A percentile compares a stretch with the other conserved stretches of the same genome.
These are phyloP conservation scores for Meira nashicola DNA, from an alignment of 1,284 basidiomycete genomes.

Conservation along the genomic window DNA sequence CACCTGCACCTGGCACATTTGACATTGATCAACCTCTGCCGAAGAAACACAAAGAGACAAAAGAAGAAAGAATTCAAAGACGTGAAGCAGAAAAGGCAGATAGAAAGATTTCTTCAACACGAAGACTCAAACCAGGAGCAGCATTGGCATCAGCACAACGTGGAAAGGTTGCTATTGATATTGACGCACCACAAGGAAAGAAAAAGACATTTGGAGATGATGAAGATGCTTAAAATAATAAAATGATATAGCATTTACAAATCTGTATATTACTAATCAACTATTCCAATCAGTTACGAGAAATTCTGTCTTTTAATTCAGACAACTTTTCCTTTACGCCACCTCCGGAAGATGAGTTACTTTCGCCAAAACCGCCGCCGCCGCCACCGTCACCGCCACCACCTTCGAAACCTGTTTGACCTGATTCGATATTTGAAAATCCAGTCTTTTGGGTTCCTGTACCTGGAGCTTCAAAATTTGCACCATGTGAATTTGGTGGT, in stretches of 20 bases:
- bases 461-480: neutral
- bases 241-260: neutral
- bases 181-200: conserved; percentile 62
- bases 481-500: neutral
- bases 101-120: conserved; percentile 10
- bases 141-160: conserved; percentile 82
- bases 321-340: neutral
- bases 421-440: neutral
- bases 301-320: neutral
- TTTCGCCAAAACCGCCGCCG: no score
- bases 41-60: conserved; percentile 35
- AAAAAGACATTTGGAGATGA: conserved; percentile 62
- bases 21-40: conserved; percentile 28
- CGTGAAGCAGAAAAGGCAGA: conserved; percentile 18
- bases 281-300: neutral
- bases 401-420: neutral
- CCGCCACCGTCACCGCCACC: no score
- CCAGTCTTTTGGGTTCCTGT: neutral
- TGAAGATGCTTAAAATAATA: no score
- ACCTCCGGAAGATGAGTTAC: neutral
- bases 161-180: conserved; percentile 74
- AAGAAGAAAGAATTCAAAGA: conserved; percentile 43
- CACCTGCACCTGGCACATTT: conserved; percentile 41
- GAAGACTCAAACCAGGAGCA: conserved; percentile 76
- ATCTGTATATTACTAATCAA: neutral